Percentiles rank a stretch among this genome's conserved stretches.
Conservation (phyloP, 495 filamentous ascomycete genomes). For the Lasiosphaeria hispida region DNA sequence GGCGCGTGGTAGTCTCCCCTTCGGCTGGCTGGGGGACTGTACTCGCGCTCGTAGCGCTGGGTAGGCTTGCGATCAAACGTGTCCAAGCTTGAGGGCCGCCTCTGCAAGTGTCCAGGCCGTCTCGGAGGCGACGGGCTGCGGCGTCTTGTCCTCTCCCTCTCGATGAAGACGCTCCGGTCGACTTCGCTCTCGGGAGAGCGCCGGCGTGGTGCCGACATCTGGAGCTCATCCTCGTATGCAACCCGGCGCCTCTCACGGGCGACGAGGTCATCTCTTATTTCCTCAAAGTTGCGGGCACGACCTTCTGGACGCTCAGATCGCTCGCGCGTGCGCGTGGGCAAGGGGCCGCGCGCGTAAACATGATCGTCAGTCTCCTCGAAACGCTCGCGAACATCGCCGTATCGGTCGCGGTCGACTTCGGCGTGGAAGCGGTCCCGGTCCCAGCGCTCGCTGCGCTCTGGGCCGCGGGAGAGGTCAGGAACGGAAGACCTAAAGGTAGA, state of each 20-base stretch:
- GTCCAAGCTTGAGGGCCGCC: slow-evolving; percentile 48
- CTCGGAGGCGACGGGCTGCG: slow-evolving; percentile 39
- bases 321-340: slow-evolving; percentile 22
- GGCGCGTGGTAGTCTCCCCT: slow-evolving; percentile 43
- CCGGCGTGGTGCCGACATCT: slow-evolving; percentile 10
- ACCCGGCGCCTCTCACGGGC: slow-evolving; percentile 36
- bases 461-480: slow-evolving; percentile 34
- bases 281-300: slow-evolving; percentile 23
- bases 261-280: slow-evolving; percentile 39
- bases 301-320: slow-evolving; percentile 34
- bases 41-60: slow-evolving; percentile 47
- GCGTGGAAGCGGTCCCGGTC: slow-evolving; percentile 42
- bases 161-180: slow-evolving; percentile 32
- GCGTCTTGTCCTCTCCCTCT: slow-evolving; percentile 33
- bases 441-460: slow-evolving; percentile 39
- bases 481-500: slow-evolving; percentile 35
- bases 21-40: slow-evolving; percentile 34
- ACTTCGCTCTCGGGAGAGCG: slow-evolving; percentile 32
- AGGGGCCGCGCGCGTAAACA: slow-evolving; percentile 22
- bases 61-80: slow-evolving; percentile 51
- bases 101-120: slow-evolving; percentile 30
- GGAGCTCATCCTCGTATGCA: slow-evolving; percentile 39
- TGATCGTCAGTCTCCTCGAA: slow-evolving; percentile 31
- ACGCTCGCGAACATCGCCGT: slow-evolving; percentile 35
- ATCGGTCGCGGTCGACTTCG: slow-evolving; percentile 30